Evolutionary conservation across 2,329 filamentous ascomycete species (phyloP), one percentile per base, ranked within the genome.

Genomic region (Ophiocordyceps camponoti-saundersi): DNA sequence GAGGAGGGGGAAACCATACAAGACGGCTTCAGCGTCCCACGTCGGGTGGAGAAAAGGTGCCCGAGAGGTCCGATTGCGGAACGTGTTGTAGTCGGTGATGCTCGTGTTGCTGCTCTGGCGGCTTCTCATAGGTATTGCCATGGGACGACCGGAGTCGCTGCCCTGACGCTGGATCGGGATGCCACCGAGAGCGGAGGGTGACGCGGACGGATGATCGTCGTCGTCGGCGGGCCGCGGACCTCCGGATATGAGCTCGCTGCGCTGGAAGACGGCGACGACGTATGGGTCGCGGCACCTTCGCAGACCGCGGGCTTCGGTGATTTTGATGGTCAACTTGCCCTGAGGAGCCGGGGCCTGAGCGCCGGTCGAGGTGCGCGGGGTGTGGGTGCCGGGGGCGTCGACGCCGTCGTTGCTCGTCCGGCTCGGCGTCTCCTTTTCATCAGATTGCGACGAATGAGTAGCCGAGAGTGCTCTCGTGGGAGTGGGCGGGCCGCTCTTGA

Each of bases 101-200:
- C 90, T 94, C 48, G 89, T 95, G 65, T 90, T 89, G 67, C 90
- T 96, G 66, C 90, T 96, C 61, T 96, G 92, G 47, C 92, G 81
- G 62, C 89, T 96, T 57, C 83, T 82, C 87, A 96, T 95, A 2
- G 92, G 92, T 53, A 98, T 96, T 30, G 88, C 86, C 80, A 95
- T 90, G 16, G 88, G 77, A 46, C 82, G 77, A 26, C 88, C 85
- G 29, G 82, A 82, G 55, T 94, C 87, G 59, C 85, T 92, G 48
- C 81, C 83, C 51, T 83, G 79, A 48, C 82, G 74, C 56, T 79
- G 75, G 49, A 82, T 80, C 0, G 77, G 68, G 48, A 80, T 70
- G 26, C 75, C 72, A 34, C 75, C 72, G 47, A 68, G 59, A 44
- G 56, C 69, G 55, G 67, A 72, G 53, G 72, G 76, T n/a, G 64